A percentile compares a stretch with the other conserved stretches of the same genome.
phyloP scores from a whole-genome alignment of 225 moss, liverwort and hornwort species.

The Physcomitrium patens region DNA sequence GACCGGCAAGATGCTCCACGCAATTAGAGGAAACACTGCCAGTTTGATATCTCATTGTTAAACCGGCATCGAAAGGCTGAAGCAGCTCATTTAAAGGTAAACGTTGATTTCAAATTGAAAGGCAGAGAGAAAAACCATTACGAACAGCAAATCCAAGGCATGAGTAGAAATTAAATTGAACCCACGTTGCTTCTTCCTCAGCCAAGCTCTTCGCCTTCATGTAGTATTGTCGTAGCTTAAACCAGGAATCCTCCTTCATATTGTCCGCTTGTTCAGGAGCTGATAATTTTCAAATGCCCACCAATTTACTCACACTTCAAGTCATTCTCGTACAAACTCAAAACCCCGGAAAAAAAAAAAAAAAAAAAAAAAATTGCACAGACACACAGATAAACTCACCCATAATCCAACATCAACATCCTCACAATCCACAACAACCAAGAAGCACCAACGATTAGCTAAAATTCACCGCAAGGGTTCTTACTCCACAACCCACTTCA shows the following conservation, averaged over 20 bases:
- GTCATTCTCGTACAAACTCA: background rate
- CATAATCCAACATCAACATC: no score
- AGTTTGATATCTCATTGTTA: slow-evolving; percentile 23
- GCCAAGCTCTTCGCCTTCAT: slow-evolving; percentile 65
- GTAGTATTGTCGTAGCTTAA: slow-evolving; percentile 61
- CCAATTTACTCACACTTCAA: background rate
- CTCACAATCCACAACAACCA: background rate
- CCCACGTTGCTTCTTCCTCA: slow-evolving; percentile 64
- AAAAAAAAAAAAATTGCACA: background rate
- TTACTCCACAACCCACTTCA: background rate
- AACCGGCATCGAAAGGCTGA: background rate
- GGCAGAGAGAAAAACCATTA: no score
- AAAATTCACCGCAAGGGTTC: slow-evolving; percentile 6
- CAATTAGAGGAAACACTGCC: slow-evolving; percentile 43
- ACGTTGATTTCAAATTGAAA: background rate
- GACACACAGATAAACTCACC: no score
- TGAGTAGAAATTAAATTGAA: background rate
- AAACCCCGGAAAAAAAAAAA: background rate
- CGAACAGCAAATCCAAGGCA: background rate
- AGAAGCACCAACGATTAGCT: background rate
- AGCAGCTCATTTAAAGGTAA: no score
- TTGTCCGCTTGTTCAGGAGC: slow-evolving; percentile 56
- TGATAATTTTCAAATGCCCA: slow-evolving; percentile 14
- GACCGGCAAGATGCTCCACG: slow-evolving; percentile 35
- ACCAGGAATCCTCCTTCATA: slow-evolving; percentile 47